Conservation (phyloP, 1,284 basidiomycete genomes). For the Trametes pubescens region DNA sequence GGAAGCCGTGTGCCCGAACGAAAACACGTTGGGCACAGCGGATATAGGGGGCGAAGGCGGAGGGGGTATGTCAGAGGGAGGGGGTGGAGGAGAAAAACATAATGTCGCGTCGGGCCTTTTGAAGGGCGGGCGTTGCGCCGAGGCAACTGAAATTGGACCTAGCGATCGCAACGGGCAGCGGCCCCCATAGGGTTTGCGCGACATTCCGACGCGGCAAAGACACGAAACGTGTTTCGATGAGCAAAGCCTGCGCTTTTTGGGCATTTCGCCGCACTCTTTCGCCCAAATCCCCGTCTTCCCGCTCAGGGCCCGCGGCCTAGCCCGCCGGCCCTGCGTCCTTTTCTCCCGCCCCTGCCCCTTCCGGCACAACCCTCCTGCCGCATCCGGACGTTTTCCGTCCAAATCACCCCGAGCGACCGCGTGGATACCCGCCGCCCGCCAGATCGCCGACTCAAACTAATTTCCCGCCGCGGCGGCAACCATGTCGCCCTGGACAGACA, state of each 20-base stretch:
- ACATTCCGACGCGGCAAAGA: slow-evolving; percentile 56
- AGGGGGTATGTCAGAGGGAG: slow-evolving; percentile 37
- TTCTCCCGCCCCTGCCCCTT: slow-evolving; percentile 27
- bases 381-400: slow-evolving; percentile 18
- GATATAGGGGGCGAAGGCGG: slow-evolving; percentile 31
- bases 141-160: slow-evolving; percentile 52
- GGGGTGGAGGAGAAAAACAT: slow-evolving; percentile 43
- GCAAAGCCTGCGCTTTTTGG: slow-evolving; percentile 46
- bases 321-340: slow-evolving; percentile 16
- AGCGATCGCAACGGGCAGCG: slow-evolving; percentile 57
- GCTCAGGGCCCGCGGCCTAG: slow-evolving; percentile 23
- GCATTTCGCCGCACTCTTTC: slow-evolving; percentile 38
- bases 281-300: slow-evolving; percentile 28
- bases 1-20: slow-evolving; percentile 32
- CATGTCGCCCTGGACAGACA: slow-evolving; percentile 20
- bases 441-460: slow-evolving; percentile 33
- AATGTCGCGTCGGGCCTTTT: slow-evolving; percentile 46
- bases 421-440: slow-evolving; percentile 29
- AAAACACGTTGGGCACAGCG: slow-evolving; percentile 39
- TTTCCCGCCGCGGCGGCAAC: slow-evolving; percentile 34
- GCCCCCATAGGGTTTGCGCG: slow-evolving; percentile 47
- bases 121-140: slow-evolving; percentile 49
- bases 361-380: slow-evolving; percentile 22
- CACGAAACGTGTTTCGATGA: slow-evolving; percentile 67
- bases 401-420: slow-evolving; percentile 19